Percentiles rank a stretch among this genome's conserved stretches.
Conservation (phyloP, 495 filamentous ascomycete genomes). For the Penicillium bovifimosum region DNA sequence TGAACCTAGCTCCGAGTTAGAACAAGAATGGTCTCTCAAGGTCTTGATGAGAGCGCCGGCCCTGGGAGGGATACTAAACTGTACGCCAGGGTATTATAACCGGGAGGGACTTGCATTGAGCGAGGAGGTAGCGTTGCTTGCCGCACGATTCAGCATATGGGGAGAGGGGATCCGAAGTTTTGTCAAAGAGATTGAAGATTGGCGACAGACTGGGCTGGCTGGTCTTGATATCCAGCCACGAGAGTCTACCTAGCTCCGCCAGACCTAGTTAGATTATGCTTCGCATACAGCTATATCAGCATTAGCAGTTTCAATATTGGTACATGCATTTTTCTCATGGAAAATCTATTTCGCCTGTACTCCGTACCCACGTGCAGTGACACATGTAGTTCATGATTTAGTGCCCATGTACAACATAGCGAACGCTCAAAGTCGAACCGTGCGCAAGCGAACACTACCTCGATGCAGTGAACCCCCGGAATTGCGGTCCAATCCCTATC, state of each 20-base stretch:
- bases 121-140: neutral
- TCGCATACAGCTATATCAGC: no score
- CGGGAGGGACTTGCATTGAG: constrained; percentile 32
- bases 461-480: neutral
- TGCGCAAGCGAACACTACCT: neutral
- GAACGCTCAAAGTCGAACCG: neutral
- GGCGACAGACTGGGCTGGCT: neutral
- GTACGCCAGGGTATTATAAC: constrained; percentile 55
- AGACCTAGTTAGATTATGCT: neutral
- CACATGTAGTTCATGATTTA: no score
- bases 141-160: constrained; percentile 10
- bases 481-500: neutral
- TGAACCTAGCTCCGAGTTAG: constrained; percentile 38
- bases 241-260: neutral
- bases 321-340: no score
- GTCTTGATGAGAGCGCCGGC: constrained; percentile 35
- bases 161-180: constrained; percentile 15
- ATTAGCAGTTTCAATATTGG: no score
- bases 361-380: neutral
- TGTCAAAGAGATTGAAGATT: constrained; percentile 3
- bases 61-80: constrained; percentile 37
- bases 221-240: constrained; percentile 1
- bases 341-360: no score
- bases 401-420: no score
- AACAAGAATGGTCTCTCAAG: constrained; percentile 43